These are phyloP conservation scores for Annulohypoxylon nitens DNA, from an alignment of 495 filamentous ascomycete species.

Conservation along the genomic window DNA sequence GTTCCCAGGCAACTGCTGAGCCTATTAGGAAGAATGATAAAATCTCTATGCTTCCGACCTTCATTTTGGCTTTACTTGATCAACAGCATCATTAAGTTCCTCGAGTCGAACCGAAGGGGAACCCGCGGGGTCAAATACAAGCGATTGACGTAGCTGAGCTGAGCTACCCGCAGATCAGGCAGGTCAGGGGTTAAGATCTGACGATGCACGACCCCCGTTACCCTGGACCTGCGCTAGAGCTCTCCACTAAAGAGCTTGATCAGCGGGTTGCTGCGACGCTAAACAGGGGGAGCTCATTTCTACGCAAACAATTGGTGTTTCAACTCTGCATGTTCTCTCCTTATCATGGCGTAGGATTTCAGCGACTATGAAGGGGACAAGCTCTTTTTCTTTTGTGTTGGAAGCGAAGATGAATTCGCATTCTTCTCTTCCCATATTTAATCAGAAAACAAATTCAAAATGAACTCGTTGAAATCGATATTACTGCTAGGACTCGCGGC, in stretches of 20 bases:
- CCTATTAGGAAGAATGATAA: conserved; percentile 30
- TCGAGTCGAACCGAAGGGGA: conserved; percentile 19
- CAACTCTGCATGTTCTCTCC: conserved; percentile 45
- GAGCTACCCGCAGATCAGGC: conserved; percentile 46
- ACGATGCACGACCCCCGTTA: conserved; percentile 36
- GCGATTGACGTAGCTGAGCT: conserved; percentile 17
- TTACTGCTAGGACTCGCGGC: conserved; percentile 41
- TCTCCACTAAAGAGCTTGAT: conserved; percentile 33
- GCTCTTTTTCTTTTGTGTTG: conserved; percentile 8
- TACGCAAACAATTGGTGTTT: conserved; percentile 46
- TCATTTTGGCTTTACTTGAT: conserved; percentile 40
- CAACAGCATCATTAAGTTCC: conserved; percentile 3
- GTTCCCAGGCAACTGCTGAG: conserved; percentile 53
- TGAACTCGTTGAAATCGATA: conserved; percentile 43
- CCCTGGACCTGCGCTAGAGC: conserved; percentile 42
- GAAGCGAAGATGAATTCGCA: not conserved
- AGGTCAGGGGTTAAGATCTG: conserved; percentile 40
- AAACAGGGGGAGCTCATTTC: conserved; percentile 43
- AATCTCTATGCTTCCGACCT: conserved; percentile 28
- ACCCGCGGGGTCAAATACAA: conserved; percentile 42
- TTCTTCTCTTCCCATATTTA: conserved; percentile 7
- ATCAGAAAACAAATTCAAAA: conserved; percentile 10
- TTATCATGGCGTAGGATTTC: conserved; percentile 22
- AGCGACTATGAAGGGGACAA: not conserved
- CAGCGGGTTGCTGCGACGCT: conserved; percentile 34